Conservation (phyloP, 345 rosid species). For the Bretschneidera sinensis region DNA sequence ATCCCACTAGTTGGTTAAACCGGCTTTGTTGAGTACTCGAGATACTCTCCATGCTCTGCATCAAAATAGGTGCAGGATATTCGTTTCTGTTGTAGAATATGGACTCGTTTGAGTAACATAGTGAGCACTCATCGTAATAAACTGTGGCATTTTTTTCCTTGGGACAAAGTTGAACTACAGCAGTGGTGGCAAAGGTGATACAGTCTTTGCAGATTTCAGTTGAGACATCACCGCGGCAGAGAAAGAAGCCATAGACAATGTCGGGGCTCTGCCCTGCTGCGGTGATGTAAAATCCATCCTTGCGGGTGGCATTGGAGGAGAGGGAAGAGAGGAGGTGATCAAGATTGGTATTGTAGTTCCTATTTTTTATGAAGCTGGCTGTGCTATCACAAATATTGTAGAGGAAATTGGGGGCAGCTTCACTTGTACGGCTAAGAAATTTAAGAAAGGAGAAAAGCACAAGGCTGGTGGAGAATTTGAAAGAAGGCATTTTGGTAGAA, state of each 20-base stretch:
- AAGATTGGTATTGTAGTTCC: no score
- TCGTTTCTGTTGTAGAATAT: neutral
- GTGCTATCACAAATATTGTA: no score
- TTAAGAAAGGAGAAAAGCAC: no score
- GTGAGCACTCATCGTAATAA: conserved; percentile 33
- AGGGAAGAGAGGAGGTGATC: conserved; percentile 22
- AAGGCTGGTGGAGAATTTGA: no score
- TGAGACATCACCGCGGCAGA: conserved; percentile 32
- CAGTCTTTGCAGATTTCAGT: conserved; percentile 19
- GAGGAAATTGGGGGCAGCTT: no score
- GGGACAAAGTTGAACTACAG: conserved; percentile 8
- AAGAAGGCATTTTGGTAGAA: no score
- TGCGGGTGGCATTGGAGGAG: conserved; percentile 16
- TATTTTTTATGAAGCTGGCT: no score
- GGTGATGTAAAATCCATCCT: conserved; percentile 16
- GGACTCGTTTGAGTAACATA: conserved; percentile 20
- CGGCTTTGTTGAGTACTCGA: neutral
- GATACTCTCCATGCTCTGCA: neutral
- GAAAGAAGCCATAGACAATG: conserved; percentile 23
- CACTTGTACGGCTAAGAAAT: no score
- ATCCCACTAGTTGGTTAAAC: neutral
- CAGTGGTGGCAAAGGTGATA: conserved; percentile 11
- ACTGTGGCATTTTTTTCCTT: conserved; percentile 12
- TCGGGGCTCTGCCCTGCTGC: conserved; percentile 14
- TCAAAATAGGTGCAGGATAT: neutral